Base-by-base conservation (phyloP, 2,329 filamentous ascomycete genomes). In the Penicillium sp. region DNA sequence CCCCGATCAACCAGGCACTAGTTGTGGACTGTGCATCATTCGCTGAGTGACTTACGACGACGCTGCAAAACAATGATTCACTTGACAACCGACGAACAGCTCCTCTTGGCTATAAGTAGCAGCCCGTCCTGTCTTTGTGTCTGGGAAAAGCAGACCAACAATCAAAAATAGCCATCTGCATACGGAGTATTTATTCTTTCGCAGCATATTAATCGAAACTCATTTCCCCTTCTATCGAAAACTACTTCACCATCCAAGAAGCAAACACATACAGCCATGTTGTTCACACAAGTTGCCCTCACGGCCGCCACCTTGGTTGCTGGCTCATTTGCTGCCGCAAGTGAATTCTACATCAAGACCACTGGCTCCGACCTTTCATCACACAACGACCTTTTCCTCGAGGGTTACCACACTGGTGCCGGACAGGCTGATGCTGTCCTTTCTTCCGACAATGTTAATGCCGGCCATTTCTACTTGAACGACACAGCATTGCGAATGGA, bases 371-470 rank as follows among this genome's bases (percentile, higher is more conserved):
- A 57, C 21, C 64, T 67, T 48, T 21, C 60, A 0, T 47, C 64
- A 1, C 66, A 72, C 60, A 72, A 74, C 61, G 56, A 70, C 58
- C 67, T 74, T 53, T 75, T 70, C 28, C 63, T 75, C 26, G 66
- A 66, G 26, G 62, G 65, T 38, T 76, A 73, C 60, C 73, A 75
- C 64, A 73, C 71, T n/a, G 71, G 69, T 18, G 73, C 73, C n/a
- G 73, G 71, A 14, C 55, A 70, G 26, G 71, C 68, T 30, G 73
- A 74, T 58, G 71, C 71, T 9, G 71, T 74, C 3, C 63, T 76
- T 16, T 63, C 63, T 3, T 40, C 62, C 2, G 64, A 66, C 21
- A 55, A 30, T 1, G 52, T 58, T 1, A 63, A 42, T 6, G 72
- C 70, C 14, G 63, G 59, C 43, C 48, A 60, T 12, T 65, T 65